Conservation (phyloP, 805 yeast genomes). For the Metschnikowia aberdeeniae region DNA sequence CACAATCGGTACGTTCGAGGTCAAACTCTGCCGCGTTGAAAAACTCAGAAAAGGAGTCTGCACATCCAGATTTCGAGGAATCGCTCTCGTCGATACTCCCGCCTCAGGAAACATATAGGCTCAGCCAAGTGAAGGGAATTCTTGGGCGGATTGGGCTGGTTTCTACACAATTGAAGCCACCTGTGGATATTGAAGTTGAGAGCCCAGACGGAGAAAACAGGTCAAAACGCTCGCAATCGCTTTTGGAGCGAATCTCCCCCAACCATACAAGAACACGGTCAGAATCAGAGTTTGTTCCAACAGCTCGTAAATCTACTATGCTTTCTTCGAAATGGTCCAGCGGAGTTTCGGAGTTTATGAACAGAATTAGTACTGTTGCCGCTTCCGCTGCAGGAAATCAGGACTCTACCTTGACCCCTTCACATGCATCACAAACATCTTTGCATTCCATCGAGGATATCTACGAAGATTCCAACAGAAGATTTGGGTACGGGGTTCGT, state of each 20-base stretch:
- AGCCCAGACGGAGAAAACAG: constrained; percentile 5
- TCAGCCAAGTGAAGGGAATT: constrained; percentile 32
- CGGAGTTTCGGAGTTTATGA: constrained; percentile 43
- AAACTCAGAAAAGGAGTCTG: constrained; percentile 22
- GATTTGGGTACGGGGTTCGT: constrained; percentile 31
- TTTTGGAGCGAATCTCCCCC: constrained; percentile 33
- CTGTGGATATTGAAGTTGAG: constrained; percentile 4
- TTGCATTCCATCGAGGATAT: constrained; percentile 31
- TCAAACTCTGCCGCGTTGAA: constrained; percentile 31
- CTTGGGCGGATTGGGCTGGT: constrained; percentile 31
- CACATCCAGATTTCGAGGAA: constrained; percentile 19
- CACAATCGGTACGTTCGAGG: constrained; percentile 24
- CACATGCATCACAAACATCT: constrained; percentile 25
- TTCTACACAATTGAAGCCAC: constrained; percentile 9
- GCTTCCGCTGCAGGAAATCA: constrained; percentile 6
- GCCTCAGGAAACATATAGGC: constrained; percentile 21
- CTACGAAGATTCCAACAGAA: constrained; percentile 13
- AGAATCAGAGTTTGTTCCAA: constrained; percentile 22
- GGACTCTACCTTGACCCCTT: background rate
- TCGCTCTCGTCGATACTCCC: constrained; percentile 12
- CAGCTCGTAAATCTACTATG: constrained; percentile 1
- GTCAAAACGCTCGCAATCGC: constrained; percentile 18
- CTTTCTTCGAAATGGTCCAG: constrained; percentile 28
- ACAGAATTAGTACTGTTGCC: constrained; percentile 30
- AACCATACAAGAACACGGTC: constrained; percentile 36